Evolutionary conservation across 495 filamentous ascomycete species (phyloP), one percentile per base, ranked within the genome.

Genomic region (Lepraria neglecta): DNA sequence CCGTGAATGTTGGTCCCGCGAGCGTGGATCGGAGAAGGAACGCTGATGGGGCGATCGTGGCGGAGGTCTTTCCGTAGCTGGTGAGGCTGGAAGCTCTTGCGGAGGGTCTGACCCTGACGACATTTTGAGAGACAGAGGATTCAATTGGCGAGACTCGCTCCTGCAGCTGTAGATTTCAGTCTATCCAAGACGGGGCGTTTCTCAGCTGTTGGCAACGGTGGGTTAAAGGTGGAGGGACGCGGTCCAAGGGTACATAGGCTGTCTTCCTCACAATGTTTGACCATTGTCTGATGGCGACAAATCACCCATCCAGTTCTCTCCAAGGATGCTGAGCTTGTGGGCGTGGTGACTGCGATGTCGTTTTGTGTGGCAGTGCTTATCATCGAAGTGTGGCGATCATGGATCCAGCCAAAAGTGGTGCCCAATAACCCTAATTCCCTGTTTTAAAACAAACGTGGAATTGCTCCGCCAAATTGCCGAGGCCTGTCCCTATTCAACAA

Each of bases 11-110:
- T 59, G 64, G 17, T 47, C 48, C 33, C 35, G 35, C 35, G 60
- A 27, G 31, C 24, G 47, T 42, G 64, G 10, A 17, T 57, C 60
- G 56, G 55, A 65, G 30, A 43, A 45, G 35, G 60, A 59, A 6
- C 46, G 55, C 44, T 59, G 47, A 19, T 57, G 50, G 4, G 52
- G 42, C 46, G 30, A 60, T 19, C 27, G 33, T 47, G 51, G 52
- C 30, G 19, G 30, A 48, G 42, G 43, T 38, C 33, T 40, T 5
- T 44, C 51, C 7, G 9, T 12, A 6, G 19, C n/a, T 46, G 30
- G 19, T 11, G 35, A 53, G 24, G 21, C 28, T 24, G n/a, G 30
- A n/a, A 24, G 21, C 50, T 47, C 17, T 27, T 54, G 51, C 51
- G 51, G 19, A n/a, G 28, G 19, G 30, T 17, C 9, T 38, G 40